Conservation (phyloP, 2,329 filamentous ascomycete species). For the Dactylonectria macrodidyma region DNA sequence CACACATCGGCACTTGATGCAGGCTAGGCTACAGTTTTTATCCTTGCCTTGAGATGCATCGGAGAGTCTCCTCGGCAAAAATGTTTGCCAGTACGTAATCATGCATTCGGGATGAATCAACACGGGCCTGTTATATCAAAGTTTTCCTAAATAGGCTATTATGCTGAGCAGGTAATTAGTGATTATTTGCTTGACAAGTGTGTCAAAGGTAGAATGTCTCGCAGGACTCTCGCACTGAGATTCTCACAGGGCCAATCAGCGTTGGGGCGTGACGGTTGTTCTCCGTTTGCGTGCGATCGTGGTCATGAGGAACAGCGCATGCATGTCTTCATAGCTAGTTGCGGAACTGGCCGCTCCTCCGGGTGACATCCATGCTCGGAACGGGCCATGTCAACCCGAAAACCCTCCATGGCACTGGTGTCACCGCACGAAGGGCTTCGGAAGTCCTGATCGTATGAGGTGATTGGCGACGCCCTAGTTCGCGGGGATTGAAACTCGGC, state of each 20-base stretch:
- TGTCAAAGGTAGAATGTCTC: slow-evolving; percentile 1
- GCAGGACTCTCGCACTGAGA: not conserved
- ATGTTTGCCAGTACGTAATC: slow-evolving; percentile 6
- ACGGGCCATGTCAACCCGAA: slow-evolving; percentile 4
- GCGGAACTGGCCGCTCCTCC: slow-evolving; percentile 22
- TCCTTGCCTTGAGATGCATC: not conserved
- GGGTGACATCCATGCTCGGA: slow-evolving; percentile 5
- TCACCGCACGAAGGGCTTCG: not conserved
- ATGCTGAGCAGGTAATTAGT: not conserved
- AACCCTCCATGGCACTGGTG: slow-evolving; percentile 4
- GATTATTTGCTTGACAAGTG: not conserved
- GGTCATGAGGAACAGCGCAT: slow-evolving; percentile 3
- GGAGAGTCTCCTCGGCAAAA: not conserved
- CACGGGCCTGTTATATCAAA: not conserved
- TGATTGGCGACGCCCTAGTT: slow-evolving; percentile 9
- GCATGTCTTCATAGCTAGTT: slow-evolving; percentile 5
- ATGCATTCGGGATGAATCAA: slow-evolving; percentile 4
- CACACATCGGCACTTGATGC: not conserved
- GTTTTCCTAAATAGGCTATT: not conserved
- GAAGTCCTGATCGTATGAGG: slow-evolving; percentile 37
- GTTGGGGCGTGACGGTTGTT: not conserved
- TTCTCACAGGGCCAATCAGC: slow-evolving; percentile 6
- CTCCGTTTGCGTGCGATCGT: not conserved
- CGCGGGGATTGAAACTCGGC: slow-evolving; percentile 3
- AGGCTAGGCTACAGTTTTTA: not conserved